These are phyloP conservation scores for Alternaria triticimaculans DNA, from an alignment of 2,329 filamentous ascomycete genomes.

Conservation along the genomic window DNA sequence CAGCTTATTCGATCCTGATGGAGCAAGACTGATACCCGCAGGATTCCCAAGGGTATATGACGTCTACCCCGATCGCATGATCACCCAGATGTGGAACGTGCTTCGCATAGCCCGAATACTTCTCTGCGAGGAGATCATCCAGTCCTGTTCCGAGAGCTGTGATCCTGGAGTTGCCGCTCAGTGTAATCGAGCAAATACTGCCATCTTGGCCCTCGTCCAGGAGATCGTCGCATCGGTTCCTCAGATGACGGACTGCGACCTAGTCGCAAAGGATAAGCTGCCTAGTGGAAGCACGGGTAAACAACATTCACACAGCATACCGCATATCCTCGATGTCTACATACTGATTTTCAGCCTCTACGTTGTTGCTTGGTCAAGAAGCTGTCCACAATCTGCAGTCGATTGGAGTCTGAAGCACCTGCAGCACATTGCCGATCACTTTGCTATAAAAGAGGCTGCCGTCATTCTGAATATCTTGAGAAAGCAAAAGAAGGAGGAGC, in stretches of 20 bases:
- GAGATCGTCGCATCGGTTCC: conserved; percentile 45
- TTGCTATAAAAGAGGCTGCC: conserved; percentile 22
- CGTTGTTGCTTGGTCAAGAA: conserved; percentile 20
- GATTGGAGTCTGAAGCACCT: conserved; percentile 8
- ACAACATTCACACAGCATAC: conserved; percentile 19
- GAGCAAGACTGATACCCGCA: conserved; percentile 4
- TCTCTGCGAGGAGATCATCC: conserved; percentile 37
- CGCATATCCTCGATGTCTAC: conserved; percentile 26
- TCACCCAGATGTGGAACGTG: conserved; percentile 44
- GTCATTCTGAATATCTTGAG: conserved; percentile 12
- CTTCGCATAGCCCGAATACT: conserved; percentile 40
- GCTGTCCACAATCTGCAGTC: conserved; percentile 8
- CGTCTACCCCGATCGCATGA: conserved; percentile 35
- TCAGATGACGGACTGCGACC: conserved; percentile 38
- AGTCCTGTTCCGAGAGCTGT: conserved; percentile 1
- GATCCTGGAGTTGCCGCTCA: neutral
- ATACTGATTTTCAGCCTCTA: conserved; percentile 23
- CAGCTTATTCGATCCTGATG: conserved; percentile 1
- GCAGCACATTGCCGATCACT: conserved; percentile 23
- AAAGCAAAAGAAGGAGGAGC: neutral
- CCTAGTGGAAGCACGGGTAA: neutral
- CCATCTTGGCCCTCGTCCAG: conserved; percentile 27
- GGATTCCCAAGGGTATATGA: conserved; percentile 30
- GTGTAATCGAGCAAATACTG: conserved; percentile 12
- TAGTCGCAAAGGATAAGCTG: conserved; percentile 24